These are phyloP conservation scores for Xylariaceae sp. DNA, from an alignment of 2,329 filamentous ascomycete genomes.

Conservation along the genomic window DNA sequence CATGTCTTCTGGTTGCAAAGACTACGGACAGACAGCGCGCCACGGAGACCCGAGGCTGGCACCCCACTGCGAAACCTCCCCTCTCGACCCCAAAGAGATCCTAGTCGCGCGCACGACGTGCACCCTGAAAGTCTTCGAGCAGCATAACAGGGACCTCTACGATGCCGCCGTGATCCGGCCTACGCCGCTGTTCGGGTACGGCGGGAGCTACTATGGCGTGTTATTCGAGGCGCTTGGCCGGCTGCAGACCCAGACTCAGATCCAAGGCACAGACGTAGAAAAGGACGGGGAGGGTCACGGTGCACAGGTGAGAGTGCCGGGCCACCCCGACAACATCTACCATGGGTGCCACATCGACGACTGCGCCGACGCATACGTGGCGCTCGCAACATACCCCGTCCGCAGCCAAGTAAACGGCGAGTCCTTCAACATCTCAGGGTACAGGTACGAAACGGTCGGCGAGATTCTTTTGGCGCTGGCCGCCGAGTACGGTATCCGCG, in stretches of 20 bases:
- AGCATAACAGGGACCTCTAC: conserved; percentile 46
- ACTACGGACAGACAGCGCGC: conserved; percentile 49
- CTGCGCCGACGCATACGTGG: conserved; percentile 54
- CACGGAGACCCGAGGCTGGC: conserved; percentile 44
- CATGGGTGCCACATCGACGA: conserved; percentile 57
- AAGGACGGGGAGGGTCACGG: too few relatives aligned
- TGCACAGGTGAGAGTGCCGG: conserved; percentile 45
- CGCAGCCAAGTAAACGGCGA: conserved; percentile 44
- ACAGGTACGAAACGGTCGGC: conserved; percentile 50
- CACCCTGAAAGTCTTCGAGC: conserved; percentile 45
- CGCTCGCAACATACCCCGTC: conserved; percentile 47
- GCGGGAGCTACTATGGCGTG: conserved; percentile 51
- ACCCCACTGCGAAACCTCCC: conserved; percentile 51
- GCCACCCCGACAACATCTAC: conserved; percentile 47
- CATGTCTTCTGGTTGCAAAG: conserved; percentile 56
- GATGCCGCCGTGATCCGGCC: conserved; percentile 52
- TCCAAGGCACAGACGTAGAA: conserved; percentile 16
- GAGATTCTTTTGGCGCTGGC: conserved; percentile 48
- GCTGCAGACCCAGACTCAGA: background rate
- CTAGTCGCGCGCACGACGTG: conserved; percentile 41
- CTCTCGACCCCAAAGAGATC: conserved; percentile 41
- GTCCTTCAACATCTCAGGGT: conserved; percentile 53
- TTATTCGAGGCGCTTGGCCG: conserved; percentile 44
- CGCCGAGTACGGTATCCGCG: conserved; percentile 44
- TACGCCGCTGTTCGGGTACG: conserved; percentile 54